Evolutionary conservation across 2,329 filamentous ascomycete genomes (phyloP), one percentile per base, ranked within the genome.

Genomic region (Fusarium sp.): DNA sequence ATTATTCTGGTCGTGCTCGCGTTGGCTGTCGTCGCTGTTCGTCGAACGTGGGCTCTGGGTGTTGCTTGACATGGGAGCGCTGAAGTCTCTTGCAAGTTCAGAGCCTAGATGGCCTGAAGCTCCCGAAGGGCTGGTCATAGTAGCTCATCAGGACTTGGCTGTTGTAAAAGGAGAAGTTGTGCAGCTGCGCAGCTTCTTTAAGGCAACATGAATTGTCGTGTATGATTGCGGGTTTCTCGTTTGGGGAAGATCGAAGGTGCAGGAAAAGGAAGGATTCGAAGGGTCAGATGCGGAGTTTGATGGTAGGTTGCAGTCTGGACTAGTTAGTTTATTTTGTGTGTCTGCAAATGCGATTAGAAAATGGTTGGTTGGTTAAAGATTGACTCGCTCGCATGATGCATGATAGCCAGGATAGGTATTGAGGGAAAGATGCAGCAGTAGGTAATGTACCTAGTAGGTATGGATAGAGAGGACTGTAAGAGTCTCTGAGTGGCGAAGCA

Each of bases 41-140:
- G 82, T 79, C n/a, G 83, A 82, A 71, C 80, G 82, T 50, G 21
- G 80, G 71, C 75, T 75, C 49, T 71, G 72, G 45, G 60, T 66
- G 46, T 66, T 61, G 55, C 63, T 68, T 43, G 63, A 59, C 30
- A 65, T 46, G 20, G 64, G 40, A 42, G 55, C 59, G 20, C 56
- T 55, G 51, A 70, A 64, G 27, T 72, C 69, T 49, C 53, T 55
- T 30, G 59, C 51, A 49, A 59, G 54, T 37, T 67, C 66, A 57
- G 70, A 56, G 59, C 65, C 69, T 34, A 71, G 62, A 45, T 64
- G 64, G 63, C 66, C 66, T 61, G 58, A 57, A 63, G 68, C 48
- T 62, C 60, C 63, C 55, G 55, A 62, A 59, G 74, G 71, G 54
- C 73, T 76, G 58, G 74, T 72, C 74, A 76, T 76, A 65, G 65